Conservation (phyloP, 2,329 filamentous ascomycete genomes). For the Aspergillus phoenicis region DNA sequence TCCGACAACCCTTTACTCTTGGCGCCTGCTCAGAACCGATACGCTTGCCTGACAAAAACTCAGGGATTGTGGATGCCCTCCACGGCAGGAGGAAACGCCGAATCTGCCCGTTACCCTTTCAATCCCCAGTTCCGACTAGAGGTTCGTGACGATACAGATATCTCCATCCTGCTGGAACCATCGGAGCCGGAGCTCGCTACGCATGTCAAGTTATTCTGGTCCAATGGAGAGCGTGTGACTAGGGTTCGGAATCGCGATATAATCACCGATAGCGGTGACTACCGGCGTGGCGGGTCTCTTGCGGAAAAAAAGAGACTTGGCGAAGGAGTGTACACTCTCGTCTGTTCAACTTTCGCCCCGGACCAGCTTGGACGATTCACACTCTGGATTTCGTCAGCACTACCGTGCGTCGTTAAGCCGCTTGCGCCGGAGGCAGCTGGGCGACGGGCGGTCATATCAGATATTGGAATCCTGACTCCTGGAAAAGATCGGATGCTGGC, state of each 20-base stretch:
- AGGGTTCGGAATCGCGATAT: constrained; percentile 73
- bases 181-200: constrained; percentile 68
- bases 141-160: constrained; percentile 58
- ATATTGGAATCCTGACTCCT: constrained; percentile 53
- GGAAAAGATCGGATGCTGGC: constrained; percentile 58
- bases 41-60: constrained; percentile 61
- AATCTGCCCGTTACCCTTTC: constrained; percentile 72
- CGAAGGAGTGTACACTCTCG: constrained; percentile 78
- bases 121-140: constrained; percentile 83
- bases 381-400: constrained; percentile 70
- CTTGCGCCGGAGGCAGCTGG: constrained; percentile 77
- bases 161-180: constrained; percentile 75
- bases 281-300: constrained; percentile 76
- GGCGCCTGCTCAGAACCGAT: constrained; percentile 62
- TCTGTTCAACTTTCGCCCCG: constrained; percentile 87
- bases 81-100: constrained; percentile 82
- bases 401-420: constrained; percentile 56
- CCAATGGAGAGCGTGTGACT: constrained; percentile 70
- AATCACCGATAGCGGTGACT: constrained; percentile 81
- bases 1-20: constrained; percentile 66
- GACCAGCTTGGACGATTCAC: constrained; percentile 75
- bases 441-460: constrained; percentile 59
- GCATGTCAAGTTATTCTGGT: constrained; percentile 83
- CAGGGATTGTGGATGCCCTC: constrained; percentile 72
- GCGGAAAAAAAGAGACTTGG: constrained; percentile 64